Conservation (phyloP, 2,329 filamentous ascomycete genomes). For the Aaosphaeria pasadenensis region DNA sequence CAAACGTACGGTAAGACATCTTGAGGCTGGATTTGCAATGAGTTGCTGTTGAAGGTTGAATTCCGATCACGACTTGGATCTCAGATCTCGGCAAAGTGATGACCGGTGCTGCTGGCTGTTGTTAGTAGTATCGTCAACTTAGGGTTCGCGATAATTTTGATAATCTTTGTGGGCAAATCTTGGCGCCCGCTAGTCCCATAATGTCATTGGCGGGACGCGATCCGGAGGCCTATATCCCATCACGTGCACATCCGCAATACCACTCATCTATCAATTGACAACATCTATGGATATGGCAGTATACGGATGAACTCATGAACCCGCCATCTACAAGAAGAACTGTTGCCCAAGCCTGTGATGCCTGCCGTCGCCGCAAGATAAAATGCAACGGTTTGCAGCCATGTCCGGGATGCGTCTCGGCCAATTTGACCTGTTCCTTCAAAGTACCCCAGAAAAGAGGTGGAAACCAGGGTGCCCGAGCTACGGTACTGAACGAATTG, state of each 20-base stretch:
- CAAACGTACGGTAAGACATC: slow-evolving; percentile 35
- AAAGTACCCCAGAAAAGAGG: slow-evolving; percentile 74
- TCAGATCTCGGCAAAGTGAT: slow-evolving; percentile 53
- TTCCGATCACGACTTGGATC: slow-evolving; percentile 49
- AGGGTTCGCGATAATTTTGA: too few species aligned
- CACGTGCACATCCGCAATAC: too few species aligned
- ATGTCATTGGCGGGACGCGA: too few species aligned
- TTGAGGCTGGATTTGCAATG: slow-evolving; percentile 8
- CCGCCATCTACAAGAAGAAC: slow-evolving; percentile 1
- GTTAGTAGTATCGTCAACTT: neutral
- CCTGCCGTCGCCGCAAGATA: slow-evolving; percentile 71
- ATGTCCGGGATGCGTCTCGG: slow-evolving; percentile 67
- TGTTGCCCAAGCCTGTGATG: slow-evolving; percentile 61
- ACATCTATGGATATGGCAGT: too few species aligned
- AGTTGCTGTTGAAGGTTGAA: slow-evolving; percentile 16
- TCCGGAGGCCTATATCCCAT: too few species aligned
- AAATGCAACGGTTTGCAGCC: slow-evolving; percentile 70
- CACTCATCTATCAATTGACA: too few species aligned
- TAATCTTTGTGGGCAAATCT: too few species aligned
- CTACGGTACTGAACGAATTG: slow-evolving; percentile 73
- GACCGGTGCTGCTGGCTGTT: slow-evolving; percentile 40
- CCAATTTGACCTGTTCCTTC: slow-evolving; percentile 68
- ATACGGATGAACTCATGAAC: neutral
- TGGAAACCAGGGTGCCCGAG: slow-evolving; percentile 69
- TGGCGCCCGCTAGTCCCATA: too few species aligned